These are phyloP conservation scores for Sporothrix pallida DNA, from an alignment of 2,329 filamentous ascomycete genomes.

Conservation along the genomic window DNA sequence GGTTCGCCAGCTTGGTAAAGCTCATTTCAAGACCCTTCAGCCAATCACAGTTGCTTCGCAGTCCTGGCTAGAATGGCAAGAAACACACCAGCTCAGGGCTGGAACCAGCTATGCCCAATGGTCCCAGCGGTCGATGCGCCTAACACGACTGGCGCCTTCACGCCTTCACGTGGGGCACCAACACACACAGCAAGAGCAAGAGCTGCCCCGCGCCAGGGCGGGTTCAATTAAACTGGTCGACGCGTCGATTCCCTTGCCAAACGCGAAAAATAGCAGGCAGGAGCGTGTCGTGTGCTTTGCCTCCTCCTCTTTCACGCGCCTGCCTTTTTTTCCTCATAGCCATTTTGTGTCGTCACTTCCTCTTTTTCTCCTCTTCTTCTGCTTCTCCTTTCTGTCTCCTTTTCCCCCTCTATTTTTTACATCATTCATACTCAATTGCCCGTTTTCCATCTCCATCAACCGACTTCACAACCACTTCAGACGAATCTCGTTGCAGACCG, in stretches of 20 bases:
- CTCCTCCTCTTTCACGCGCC: neutral
- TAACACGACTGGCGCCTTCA: slow-evolving; percentile 2
- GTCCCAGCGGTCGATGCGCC: slow-evolving; percentile 10
- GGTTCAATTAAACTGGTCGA: slow-evolving; percentile 38
- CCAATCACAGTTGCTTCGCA: slow-evolving; percentile 22
- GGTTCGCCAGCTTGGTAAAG: neutral
- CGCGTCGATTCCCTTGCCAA: slow-evolving; percentile 35
- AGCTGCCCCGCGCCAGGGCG: slow-evolving; percentile 35
- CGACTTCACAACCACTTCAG: slow-evolving; percentile 10
- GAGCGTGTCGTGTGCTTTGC: slow-evolving; percentile 30
- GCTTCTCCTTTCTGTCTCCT: neutral
- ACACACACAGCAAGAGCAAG: slow-evolving; percentile 11
- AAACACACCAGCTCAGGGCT: neutral
- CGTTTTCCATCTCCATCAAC: neutral
- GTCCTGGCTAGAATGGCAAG: neutral
- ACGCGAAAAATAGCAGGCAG: slow-evolving; percentile 36
- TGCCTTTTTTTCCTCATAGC: slow-evolving; percentile 9
- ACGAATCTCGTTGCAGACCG: slow-evolving; percentile 16
- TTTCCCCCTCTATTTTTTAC: neutral
- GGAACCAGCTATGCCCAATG: neutral
- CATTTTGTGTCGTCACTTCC: slow-evolving; percentile 16
- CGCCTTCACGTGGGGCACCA: slow-evolving; percentile 28
- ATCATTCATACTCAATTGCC: neutral
- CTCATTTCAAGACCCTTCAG: neutral
- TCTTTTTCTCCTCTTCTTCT: neutral